phyloP scores from a whole-genome alignment of 2,329 filamentous ascomycete species.

The Clonostachys byssicola region DNA sequence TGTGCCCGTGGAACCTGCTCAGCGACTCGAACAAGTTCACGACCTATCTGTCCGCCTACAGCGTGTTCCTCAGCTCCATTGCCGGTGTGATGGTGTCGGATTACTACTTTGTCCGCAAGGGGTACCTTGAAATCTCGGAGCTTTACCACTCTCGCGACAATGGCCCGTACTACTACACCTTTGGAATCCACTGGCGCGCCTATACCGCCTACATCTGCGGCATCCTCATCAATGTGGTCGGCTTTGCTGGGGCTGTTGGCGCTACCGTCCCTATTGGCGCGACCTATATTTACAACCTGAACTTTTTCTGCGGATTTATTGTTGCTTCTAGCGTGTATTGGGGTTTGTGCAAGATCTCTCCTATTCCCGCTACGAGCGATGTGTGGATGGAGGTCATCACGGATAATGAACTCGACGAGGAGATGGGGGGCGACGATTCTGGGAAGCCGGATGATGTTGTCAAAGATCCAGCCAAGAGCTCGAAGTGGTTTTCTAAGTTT shows the following conservation, averaged over 20 bases:
- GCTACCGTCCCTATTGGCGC: conserved; percentile 69
- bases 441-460: no score
- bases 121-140: conserved; percentile 73
- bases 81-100: conserved; percentile 87
- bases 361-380: conserved; percentile 70
- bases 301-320: conserved; percentile 84
- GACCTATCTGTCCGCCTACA: conserved; percentile 87
- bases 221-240: conserved; percentile 87
- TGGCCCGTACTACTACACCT: conserved; percentile 70
- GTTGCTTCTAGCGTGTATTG: conserved; percentile 67
- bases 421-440: conserved; percentile 39
- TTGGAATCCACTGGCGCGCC: conserved; percentile 76
- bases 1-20: conserved; percentile 84
- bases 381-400: conserved; percentile 71
- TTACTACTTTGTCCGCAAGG: conserved; percentile 81
- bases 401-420: conserved; percentile 52
- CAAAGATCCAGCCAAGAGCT: no score
- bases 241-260: conserved; percentile 81
- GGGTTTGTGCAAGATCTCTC: conserved; percentile 61
- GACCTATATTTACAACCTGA: conserved; percentile 82
- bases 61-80: conserved; percentile 89
- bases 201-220: conserved; percentile 80
- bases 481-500: no score
- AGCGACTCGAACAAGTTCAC: conserved; percentile 77
- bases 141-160: conserved; percentile 69